phyloP scores from a whole-genome alignment of 2,329 filamentous ascomycete genomes.

The Colletotrichum truncatum region DNA sequence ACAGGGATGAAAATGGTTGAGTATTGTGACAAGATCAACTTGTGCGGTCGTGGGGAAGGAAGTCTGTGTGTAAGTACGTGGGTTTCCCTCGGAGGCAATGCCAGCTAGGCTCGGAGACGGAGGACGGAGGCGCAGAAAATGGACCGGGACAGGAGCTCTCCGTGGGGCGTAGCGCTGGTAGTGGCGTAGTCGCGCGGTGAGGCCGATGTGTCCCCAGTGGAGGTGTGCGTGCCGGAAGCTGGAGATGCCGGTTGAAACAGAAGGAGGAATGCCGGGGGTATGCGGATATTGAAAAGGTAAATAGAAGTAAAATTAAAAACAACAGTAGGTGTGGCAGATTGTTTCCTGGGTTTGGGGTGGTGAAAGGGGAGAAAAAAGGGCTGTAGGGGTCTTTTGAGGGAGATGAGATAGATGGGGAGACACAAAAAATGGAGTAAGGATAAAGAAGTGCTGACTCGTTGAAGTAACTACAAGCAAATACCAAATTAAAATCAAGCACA shows the following conservation, averaged over 20 bases:
- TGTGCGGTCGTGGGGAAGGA: neutral
- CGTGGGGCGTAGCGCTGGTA: conserved; percentile 14
- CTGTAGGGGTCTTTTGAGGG: neutral
- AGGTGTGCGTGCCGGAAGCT: conserved; percentile 7
- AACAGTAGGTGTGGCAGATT: neutral
- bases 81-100: conserved; percentile 7
- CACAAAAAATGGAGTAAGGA: neutral
- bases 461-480: too few species aligned
- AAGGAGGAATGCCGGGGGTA: neutral
- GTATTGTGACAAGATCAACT: neutral
- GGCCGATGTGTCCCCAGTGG: neutral
- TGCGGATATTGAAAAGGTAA: neutral
- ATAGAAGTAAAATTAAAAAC: neutral
- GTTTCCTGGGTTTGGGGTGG: neutral
- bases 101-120: conserved; percentile 6
- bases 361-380: neutral
- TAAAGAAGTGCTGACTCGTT: too few species aligned
- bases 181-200: conserved; percentile 15
- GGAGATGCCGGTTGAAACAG: neutral
- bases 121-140: conserved; percentile 6
- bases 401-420: neutral
- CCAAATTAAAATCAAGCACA: too few species aligned
- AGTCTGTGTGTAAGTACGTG: neutral
- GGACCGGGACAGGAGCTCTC: neutral
- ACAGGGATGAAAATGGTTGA: too few species aligned